These are phyloP conservation scores for Falciphora oryzae DNA, from an alignment of 2,329 filamentous ascomycete genomes.

Conservation along the genomic window DNA sequence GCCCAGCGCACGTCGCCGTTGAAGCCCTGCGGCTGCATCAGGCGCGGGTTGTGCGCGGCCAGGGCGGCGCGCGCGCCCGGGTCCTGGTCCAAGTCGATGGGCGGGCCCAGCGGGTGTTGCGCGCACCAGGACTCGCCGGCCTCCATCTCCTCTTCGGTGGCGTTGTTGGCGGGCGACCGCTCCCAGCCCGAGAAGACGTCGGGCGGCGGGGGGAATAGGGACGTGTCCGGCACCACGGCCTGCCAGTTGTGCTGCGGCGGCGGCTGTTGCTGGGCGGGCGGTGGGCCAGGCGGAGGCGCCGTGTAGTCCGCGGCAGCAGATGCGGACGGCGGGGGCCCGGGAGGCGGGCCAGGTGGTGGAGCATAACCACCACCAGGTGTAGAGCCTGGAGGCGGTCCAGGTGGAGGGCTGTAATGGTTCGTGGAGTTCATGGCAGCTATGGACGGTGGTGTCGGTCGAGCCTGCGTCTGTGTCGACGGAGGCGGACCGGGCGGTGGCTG, in stretches of 20 bases:
- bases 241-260: conserved; percentile 61
- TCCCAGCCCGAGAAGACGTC: conserved; percentile 59
- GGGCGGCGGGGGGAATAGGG: conserved; percentile 67
- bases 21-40: conserved; percentile 46
- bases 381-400: conserved; percentile 19
- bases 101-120: conserved; percentile 50
- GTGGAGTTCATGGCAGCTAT: neutral
- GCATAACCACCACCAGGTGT: conserved; percentile 14
- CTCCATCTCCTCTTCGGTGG: conserved; percentile 38
- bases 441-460: neutral
- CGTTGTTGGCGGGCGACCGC: conserved; percentile 63
- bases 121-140: conserved; percentile 62
- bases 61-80: conserved; percentile 42
- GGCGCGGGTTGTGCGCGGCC: conserved; percentile 43
- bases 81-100: conserved; percentile 24
- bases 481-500: neutral
- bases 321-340: conserved; percentile 21
- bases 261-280: conserved; percentile 24
- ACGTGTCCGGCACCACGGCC: conserved; percentile 63
- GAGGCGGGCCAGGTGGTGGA: conserved; percentile 19
- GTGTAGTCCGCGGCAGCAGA: conserved; percentile 23
- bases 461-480: neutral
- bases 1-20: conserved; percentile 39
- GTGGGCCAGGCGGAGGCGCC: conserved; percentile 27
- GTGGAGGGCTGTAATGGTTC: conserved; percentile 21